Conservation (phyloP, 2,329 filamentous ascomycete genomes). For the Aspergillus terreus region DNA sequence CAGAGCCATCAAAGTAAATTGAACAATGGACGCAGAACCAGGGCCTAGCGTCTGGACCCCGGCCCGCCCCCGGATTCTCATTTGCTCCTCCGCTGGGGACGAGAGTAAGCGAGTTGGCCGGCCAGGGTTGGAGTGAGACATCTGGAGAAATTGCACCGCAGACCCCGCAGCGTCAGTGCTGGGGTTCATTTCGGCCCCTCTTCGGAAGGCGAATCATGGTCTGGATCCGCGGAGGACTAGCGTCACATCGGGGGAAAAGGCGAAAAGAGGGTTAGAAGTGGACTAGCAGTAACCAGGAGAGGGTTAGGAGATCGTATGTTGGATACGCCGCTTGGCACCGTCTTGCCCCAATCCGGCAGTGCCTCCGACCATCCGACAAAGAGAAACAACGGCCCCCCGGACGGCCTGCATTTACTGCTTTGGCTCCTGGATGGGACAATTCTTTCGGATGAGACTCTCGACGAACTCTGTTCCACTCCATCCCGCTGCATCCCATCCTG, state of each 20-base stretch:
- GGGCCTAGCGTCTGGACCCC: not conserved
- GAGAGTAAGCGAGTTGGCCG: constrained; percentile 4
- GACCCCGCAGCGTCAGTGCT: constrained; percentile 4
- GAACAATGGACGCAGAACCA: constrained; percentile 4
- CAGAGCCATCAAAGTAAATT: constrained; percentile 10
- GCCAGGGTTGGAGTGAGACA: constrained; percentile 8
- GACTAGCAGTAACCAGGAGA: no score
- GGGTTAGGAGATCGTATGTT: not conserved
- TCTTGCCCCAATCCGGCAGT: not conserved
- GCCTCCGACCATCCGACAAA: not conserved
- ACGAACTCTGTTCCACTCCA: no score
- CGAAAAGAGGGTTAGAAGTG: not conserved
- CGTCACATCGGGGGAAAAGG: not conserved
- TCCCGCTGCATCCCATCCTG: no score
- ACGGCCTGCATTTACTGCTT: no score
- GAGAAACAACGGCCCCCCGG: not conserved
- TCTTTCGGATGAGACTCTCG: no score
- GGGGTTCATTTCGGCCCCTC: not conserved
- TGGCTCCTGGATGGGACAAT: no score
- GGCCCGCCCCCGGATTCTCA: constrained; percentile 23
- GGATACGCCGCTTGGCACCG: not conserved
- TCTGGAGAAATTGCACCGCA: not conserved
- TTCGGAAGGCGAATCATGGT: not conserved
- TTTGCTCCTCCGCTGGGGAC: constrained; percentile 12
- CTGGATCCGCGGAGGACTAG: not conserved